phyloP scores from a whole-genome alignment of 768 basidiomycete species.

The Rhizopogon vinicolor region DNA sequence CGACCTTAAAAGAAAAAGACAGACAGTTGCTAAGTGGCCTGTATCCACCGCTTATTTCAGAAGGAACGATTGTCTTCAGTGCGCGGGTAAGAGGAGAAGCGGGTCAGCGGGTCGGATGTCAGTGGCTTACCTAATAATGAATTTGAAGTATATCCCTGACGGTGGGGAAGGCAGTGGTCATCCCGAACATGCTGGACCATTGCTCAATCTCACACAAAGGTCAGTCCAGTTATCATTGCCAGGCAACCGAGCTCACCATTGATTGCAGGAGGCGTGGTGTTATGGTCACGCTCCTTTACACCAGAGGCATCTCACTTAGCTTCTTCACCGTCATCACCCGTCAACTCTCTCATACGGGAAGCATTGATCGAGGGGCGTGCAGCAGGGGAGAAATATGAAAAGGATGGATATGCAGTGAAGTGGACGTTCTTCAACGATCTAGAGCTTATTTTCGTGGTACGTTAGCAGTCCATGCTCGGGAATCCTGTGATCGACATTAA shows the following conservation, averaged over 20 bases:
- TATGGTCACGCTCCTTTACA: conserved; percentile 95
- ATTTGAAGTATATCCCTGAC: no score
- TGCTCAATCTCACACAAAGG: conserved; percentile 96
- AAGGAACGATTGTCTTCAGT: no score
- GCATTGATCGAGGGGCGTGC: conserved; percentile 89
- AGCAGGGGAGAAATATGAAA: conserved; percentile 82
- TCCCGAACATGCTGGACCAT: conserved; percentile 77
- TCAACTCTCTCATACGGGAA: conserved; percentile 85
- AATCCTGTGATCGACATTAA: neutral
- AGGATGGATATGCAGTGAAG: conserved; percentile 89
- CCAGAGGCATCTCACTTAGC: conserved; percentile 73
- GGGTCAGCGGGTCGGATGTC: no score
- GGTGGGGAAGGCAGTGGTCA: no score
- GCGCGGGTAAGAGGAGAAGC: no score
- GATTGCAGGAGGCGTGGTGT: conserved; percentile 75
- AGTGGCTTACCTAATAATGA: no score
- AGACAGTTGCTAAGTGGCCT: no score
- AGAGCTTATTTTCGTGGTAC: conserved; percentile 93
- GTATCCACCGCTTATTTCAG: no score
- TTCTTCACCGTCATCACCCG: conserved; percentile 70
- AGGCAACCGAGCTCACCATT: conserved; percentile 6
- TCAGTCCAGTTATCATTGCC: conserved; percentile 16
- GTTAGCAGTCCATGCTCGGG: conserved; percentile 22
- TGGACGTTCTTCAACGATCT: conserved; percentile 96
- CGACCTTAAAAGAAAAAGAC: no score